Evolutionary conservation across 2,329 filamentous ascomycete species (phyloP), one percentile per base, ranked within the genome.

Genomic region (Drechslerella coelobrocha): DNA sequence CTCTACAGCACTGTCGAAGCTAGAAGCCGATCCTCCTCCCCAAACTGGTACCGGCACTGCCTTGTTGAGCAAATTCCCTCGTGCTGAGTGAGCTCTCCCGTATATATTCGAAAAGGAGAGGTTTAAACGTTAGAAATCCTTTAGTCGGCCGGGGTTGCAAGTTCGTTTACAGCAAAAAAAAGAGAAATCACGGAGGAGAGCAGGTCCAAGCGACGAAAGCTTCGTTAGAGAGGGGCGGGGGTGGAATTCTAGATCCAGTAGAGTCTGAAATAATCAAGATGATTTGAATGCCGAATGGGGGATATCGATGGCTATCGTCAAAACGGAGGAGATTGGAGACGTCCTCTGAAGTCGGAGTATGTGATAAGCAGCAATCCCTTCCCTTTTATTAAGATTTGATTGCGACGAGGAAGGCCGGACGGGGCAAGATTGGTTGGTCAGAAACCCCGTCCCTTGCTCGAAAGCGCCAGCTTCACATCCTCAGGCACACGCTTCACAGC

Each of bases 31-130:
- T 29, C 17, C 39, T 41, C 27, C 59, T 57, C 65, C 63, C 65
- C 65, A 69, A 57, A 69, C 51, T 69, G 5, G 34, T 14, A 6
- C 12, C 2, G 34, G 12, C 4, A 14, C 5, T 3, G 12, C 2
- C 34, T 14, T 4, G 12, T 14, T 39, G n/a, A n/a, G n/a, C n/a
- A n/a, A n/a, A n/a, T n/a, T n/a, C n/a, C n/a, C n/a, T n/a, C n/a
- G n/a, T n/a, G n/a, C n/a, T n/a, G n/a, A n/a, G n/a, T n/a, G n/a
- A n/a, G 65, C 65, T 57, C 43, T 62, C 57, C 62, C 57, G 29
- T 57, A 69, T 14, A 39, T 39, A 14, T n/a, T n/a, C n/a, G n/a
- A 24, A 62, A 53, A 56, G 53, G 65, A 69, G 59, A 69, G 54
- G 51, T 48, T 61, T 56, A 37, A 17, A 26, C 26, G 26, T 55